Conservation (phyloP, 2,329 filamentous ascomycete species). For the Penicillium oxalicum region DNA sequence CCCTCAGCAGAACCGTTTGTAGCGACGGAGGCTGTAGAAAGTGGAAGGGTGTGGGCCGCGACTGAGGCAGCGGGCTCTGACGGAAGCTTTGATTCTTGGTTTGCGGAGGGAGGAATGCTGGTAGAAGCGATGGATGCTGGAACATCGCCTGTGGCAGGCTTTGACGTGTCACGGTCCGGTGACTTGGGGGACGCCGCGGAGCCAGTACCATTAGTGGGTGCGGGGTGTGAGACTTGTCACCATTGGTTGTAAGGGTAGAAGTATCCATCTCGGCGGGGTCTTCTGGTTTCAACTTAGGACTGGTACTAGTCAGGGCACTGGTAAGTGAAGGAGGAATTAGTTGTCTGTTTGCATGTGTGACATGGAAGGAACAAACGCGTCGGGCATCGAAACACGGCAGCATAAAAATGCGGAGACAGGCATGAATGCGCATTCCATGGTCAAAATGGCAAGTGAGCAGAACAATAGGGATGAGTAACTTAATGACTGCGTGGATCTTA, state of each 20-base stretch:
- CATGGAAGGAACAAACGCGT: neutral
- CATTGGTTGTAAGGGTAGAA: constrained; percentile 25
- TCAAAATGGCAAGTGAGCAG: too few species aligned
- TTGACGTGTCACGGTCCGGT: constrained; percentile 14
- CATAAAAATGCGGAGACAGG: neutral
- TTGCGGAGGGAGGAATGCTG: neutral
- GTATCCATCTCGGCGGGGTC: constrained; percentile 10
- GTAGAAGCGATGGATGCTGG: constrained; percentile 7
- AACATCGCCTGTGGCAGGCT: constrained; percentile 3
- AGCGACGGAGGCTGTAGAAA: constrained; percentile 2
- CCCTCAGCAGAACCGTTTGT: neutral
- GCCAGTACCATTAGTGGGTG: constrained; percentile 25
- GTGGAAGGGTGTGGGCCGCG: neutral
- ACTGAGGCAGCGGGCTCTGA: constrained; percentile 1
- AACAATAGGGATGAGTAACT: too few species aligned
- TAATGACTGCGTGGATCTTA: constrained; percentile 15
- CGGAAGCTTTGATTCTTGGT: constrained; percentile 3
- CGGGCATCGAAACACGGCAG: neutral
- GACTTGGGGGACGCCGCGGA: constrained; percentile 28
- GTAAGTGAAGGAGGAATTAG: constrained; percentile 9
- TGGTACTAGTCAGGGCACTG: constrained; percentile 20
- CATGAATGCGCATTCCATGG: too few species aligned
- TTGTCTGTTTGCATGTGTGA: neutral
- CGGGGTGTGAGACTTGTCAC: constrained; percentile 20
- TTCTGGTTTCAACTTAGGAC: constrained; percentile 21